phyloP scores from a whole-genome alignment of 2,329 filamentous ascomycete species.

The Aspergillus pseudoviridinutans region DNA sequence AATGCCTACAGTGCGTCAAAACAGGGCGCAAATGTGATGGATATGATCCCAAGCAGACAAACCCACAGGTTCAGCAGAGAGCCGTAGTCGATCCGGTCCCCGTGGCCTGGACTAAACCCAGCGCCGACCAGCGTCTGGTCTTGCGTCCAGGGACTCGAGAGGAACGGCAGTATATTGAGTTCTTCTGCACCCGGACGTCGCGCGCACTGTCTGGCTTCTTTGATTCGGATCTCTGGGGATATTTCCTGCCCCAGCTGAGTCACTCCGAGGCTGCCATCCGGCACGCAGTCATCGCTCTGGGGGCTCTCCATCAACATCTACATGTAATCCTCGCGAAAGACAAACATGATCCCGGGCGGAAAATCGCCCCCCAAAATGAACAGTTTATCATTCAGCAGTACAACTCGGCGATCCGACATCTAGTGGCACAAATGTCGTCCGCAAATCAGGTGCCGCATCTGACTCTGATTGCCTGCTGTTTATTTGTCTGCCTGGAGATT shows the following conservation, averaged over 20 bases:
- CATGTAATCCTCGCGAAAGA: not conserved
- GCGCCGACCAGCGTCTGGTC: slow-evolving; percentile 9
- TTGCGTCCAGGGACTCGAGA: slow-evolving; percentile 20
- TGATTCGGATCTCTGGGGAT: slow-evolving; percentile 22
- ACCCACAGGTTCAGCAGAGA: not conserved
- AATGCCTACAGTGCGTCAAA: slow-evolving; percentile 51
- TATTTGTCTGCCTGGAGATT: slow-evolving; percentile 23
- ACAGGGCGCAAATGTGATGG: slow-evolving; percentile 57
- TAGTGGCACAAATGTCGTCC: slow-evolving; percentile 29
- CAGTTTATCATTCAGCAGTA: slow-evolving; percentile 45
- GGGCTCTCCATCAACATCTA: slow-evolving; percentile 42
- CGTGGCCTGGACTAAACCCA: not conserved
- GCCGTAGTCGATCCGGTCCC: not conserved
- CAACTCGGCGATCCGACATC: slow-evolving; percentile 43
- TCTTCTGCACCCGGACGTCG: slow-evolving; percentile 40
- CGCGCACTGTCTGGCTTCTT: slow-evolving; percentile 42
- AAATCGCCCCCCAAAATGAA: not conserved
- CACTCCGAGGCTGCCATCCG: slow-evolving; percentile 45
- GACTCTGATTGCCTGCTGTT: slow-evolving; percentile 16
- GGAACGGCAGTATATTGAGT: slow-evolving; percentile 35
- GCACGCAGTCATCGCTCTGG: slow-evolving; percentile 50
- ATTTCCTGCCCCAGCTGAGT: slow-evolving; percentile 45
- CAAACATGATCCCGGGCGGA: not conserved
- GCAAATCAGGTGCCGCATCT: slow-evolving; percentile 3
- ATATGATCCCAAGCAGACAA: slow-evolving; percentile 31